phyloP scores from a whole-genome alignment of 768 basidiomycete genomes.

The Mycena amicta region DNA sequence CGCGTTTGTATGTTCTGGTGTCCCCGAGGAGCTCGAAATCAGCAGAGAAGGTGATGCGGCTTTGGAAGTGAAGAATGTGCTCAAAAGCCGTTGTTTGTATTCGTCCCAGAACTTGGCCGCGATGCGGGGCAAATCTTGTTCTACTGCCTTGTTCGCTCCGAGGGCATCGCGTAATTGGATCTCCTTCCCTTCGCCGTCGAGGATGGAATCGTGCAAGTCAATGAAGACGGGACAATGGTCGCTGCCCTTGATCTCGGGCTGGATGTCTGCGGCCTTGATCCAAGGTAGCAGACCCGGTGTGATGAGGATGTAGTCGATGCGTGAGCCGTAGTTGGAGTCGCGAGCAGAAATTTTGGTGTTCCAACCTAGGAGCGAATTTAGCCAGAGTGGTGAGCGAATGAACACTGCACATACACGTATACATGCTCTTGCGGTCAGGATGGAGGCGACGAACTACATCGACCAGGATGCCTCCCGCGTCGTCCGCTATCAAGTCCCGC shows the following conservation, averaged over 20 bases:
- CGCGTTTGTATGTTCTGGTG: not conserved
- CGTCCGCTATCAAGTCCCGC: slow-evolving; percentile 55
- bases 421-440: slow-evolving; percentile 90
- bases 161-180: slow-evolving; percentile 41
- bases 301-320: slow-evolving; percentile 89
- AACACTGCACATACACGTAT: slow-evolving; percentile 72
- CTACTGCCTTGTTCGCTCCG: slow-evolving; percentile 25
- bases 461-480: slow-evolving; percentile 68
- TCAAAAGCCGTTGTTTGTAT: slow-evolving; percentile 81
- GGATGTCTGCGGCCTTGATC: slow-evolving; percentile 85
- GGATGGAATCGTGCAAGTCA: slow-evolving; percentile 83
- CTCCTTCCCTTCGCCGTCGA: slow-evolving; percentile 36
- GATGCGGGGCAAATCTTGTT: slow-evolving; percentile 62
- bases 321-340: slow-evolving; percentile 91
- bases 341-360: slow-evolving; percentile 91
- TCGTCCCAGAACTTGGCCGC: slow-evolving; percentile 87
- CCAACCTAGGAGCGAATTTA: slow-evolving; percentile 69
- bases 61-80: slow-evolving; percentile 66
- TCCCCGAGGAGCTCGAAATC: not conserved
- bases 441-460: slow-evolving; percentile 80
- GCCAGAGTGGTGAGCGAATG: slow-evolving; percentile 1
- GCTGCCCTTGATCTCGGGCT: slow-evolving; percentile 84
- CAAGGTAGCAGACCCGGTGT: slow-evolving; percentile 88
- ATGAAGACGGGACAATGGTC: slow-evolving; percentile 98
- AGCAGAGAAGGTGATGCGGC: too few species aligned